Conservation (phyloP, 1,139 yeast genomes). For the Geotrichum cucujoidarum region DNA sequence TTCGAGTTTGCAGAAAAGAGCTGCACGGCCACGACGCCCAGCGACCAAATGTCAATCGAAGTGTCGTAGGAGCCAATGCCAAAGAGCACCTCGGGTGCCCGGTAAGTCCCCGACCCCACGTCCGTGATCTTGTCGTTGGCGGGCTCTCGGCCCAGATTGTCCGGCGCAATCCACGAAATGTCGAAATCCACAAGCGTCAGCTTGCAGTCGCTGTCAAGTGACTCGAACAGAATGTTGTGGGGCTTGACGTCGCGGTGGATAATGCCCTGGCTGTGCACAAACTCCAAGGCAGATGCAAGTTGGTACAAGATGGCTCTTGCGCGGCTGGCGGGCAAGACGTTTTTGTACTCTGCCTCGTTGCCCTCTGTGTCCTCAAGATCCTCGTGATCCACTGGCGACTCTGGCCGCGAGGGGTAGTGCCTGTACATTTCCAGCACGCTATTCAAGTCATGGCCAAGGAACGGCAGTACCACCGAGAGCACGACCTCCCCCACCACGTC, state of each 20-base stretch:
- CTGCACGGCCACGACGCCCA: constrained; percentile 61
- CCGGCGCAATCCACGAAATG: constrained; percentile 50
- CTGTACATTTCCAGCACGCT: constrained; percentile 35
- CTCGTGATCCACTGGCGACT: background rate
- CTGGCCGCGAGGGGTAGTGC: constrained; percentile 27
- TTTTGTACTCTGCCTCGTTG: constrained; percentile 28
- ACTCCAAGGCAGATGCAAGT: constrained; percentile 46
- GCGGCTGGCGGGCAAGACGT: constrained; percentile 30
- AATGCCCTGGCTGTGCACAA: constrained; percentile 53
- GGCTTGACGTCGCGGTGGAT: constrained; percentile 90
- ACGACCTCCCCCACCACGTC: constrained; percentile 36
- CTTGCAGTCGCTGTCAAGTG: constrained; percentile 25
- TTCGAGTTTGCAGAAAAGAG: constrained; percentile 42
- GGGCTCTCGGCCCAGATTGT: constrained; percentile 45
- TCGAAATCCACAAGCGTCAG: constrained; percentile 65
- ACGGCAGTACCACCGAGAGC: constrained; percentile 43
- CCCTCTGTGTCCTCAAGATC: background rate
- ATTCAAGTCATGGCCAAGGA: constrained; percentile 36
- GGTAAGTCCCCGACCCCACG: constrained; percentile 70
- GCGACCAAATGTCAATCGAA: constrained; percentile 76
- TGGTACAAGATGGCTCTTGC: constrained; percentile 40
- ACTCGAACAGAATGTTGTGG: constrained; percentile 57
- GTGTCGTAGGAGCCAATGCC: constrained; percentile 58
- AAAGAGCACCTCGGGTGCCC: constrained; percentile 79
- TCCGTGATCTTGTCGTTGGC: constrained; percentile 51